These are phyloP conservation scores for Tricholoma matsutake DNA, from an alignment of 768 basidiomycete genomes.

Conservation along the genomic window DNA sequence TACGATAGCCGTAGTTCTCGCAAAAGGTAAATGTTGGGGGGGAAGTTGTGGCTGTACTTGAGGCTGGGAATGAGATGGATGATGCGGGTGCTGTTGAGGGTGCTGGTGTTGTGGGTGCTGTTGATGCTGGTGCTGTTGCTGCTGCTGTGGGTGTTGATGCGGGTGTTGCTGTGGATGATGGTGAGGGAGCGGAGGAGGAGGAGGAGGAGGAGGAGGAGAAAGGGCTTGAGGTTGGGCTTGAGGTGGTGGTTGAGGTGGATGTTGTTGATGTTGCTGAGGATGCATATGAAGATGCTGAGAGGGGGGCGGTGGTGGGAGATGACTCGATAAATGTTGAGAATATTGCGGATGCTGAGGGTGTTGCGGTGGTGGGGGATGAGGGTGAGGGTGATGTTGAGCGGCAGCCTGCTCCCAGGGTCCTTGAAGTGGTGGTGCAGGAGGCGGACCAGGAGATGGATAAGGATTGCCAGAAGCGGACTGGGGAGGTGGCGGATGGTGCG, in stretches of 20 bases:
- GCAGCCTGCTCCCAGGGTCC: conserved; percentile 37
- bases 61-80: conserved; percentile 18
- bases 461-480: conserved; percentile 35
- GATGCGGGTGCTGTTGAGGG: conserved; percentile 7
- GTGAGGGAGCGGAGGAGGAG: conserved; percentile 11
- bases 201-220: conserved; percentile 10
- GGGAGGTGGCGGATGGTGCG: conserved; percentile 29
- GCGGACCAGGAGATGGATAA: conserved; percentile 41
- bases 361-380: conserved; percentile 16
- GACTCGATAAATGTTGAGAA: conserved; percentile 17
- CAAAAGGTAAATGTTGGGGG: conserved; percentile 28
- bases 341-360: conserved; percentile 20
- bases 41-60: conserved; percentile 23
- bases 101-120: conserved; percentile 8
- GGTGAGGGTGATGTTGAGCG: conserved; percentile 16
- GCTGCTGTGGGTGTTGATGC: conserved; percentile 14
- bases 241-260: conserved; percentile 15
- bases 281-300: conserved; percentile 17
- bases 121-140: conserved; percentile 2
- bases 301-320: conserved; percentile 21
- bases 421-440: conserved; percentile 39
- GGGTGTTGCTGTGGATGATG: conserved; percentile 8
- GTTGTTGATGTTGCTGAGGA: conserved; percentile 13
- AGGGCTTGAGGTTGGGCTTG: conserved; percentile 14
- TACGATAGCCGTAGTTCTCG: conserved; percentile 40